phyloP scores from a whole-genome alignment of 805 yeast genomes.

The Lipomyces yamadae region DNA sequence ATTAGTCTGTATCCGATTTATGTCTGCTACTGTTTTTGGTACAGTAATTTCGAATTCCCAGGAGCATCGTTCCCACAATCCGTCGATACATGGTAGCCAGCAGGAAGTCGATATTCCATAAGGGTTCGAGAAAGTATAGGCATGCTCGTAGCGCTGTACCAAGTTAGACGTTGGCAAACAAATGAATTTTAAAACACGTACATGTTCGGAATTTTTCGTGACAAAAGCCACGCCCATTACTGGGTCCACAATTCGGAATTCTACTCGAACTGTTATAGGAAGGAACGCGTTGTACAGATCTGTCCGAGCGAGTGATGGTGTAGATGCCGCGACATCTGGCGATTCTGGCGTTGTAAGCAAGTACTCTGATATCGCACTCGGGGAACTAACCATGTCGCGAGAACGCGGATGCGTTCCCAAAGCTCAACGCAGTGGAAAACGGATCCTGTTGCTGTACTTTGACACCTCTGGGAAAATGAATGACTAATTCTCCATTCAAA shows the following conservation, averaged over 20 bases:
- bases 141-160: constrained; percentile 44
- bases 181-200: constrained; percentile 11
- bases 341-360: constrained; percentile 8
- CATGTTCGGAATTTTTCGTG: constrained; percentile 44
- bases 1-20: constrained; percentile 51
- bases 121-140: constrained; percentile 80
- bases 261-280: constrained; percentile 73
- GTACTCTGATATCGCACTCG: neutral
- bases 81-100: constrained; percentile 98
- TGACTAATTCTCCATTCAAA: constrained; percentile 64
- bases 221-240: constrained; percentile 77
- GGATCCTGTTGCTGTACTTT: constrained; percentile 63
- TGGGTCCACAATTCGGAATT: constrained; percentile 67
- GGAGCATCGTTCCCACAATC: constrained; percentile 81
- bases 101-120: constrained; percentile 81
- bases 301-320: constrained; percentile 41
- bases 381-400: constrained; percentile 21
- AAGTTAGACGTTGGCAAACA: neutral
- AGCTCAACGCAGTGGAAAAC: constrained; percentile 17
- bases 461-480: constrained; percentile 68
- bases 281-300: constrained; percentile 56
- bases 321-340: constrained; percentile 37
- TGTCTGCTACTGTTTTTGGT: constrained; percentile 77
- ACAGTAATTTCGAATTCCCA: constrained; percentile 91
- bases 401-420: constrained; percentile 36